Percentiles rank a stretch among this genome's conserved stretches.
phyloP scores from a whole-genome alignment of 441 rosid genomes.

The Melastoma candidum region DNA sequence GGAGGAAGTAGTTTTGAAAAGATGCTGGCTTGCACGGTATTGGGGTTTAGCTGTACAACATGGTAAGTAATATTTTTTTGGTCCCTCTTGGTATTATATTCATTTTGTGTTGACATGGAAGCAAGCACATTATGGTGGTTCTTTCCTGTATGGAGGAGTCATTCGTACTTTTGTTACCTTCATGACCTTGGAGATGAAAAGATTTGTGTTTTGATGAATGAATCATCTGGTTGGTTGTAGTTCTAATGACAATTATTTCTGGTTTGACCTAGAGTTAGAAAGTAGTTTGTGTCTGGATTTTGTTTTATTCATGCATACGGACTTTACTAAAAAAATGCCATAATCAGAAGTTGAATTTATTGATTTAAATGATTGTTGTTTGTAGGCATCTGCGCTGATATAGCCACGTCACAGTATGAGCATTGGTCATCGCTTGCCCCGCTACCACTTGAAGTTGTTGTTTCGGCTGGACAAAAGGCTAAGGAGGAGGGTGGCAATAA shows the following conservation, averaged over 20 bases:
- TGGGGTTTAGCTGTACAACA: slow-evolving; percentile 90
- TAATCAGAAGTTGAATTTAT: slow-evolving; percentile 10
- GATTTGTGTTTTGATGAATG: too few species aligned
- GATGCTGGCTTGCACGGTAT: slow-evolving; percentile 99
- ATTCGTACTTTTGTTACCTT: slow-evolving; percentile 1
- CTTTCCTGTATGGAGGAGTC: slow-evolving; percentile 1
- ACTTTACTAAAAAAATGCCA: background rate
- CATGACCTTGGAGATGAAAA: background rate
- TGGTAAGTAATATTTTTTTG: slow-evolving; percentile 34
- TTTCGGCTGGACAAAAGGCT: slow-evolving; percentile 93
- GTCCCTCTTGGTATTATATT: background rate
- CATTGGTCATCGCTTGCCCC: slow-evolving; percentile 95
- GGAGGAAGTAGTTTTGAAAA: slow-evolving; percentile 99
- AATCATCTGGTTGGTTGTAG: too few species aligned
- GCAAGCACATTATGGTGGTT: background rate
- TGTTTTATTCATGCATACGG: background rate
- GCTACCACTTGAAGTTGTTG: slow-evolving; percentile 88
- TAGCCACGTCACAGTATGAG: slow-evolving; percentile 72
- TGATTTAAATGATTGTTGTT: background rate
- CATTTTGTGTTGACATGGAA: slow-evolving; percentile 5
- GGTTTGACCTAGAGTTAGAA: too few species aligned
- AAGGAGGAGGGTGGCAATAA: slow-evolving; percentile 55
- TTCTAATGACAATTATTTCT: too few species aligned
- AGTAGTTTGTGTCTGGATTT: background rate
- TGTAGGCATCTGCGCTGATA: slow-evolving; percentile 74